Base-by-base conservation (phyloP, 441 rosid genomes). In the Capsella rubella region DNA sequence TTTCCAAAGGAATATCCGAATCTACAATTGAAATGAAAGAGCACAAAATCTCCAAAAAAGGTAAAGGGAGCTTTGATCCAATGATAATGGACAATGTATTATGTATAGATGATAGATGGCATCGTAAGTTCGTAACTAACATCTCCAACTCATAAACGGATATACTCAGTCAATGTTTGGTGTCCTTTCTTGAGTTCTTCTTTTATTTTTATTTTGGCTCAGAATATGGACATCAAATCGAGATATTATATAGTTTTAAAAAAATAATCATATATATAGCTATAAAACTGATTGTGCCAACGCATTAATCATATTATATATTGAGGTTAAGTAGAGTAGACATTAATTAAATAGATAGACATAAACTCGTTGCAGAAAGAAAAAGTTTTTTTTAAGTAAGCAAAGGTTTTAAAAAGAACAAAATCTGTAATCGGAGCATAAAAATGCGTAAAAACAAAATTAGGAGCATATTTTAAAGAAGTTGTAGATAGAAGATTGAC, bases 31-130 rank as follows among this genome's bases (percentile, higher is more conserved):
- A 50, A 60, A 42, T 12, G 5, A 49, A 65, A 64, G 51, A 56
- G 45, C 18, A 73, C 77, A 39, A 57, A 65, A 37, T 2, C 0
- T 35, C 47, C 53, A 52, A 37, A 46, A 55, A 54, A n/a, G 43
- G n/a, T 35, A 73, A 73, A 64, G 37, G 39, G 52, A 18, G 61
- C 14, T 40, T 53, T 61, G 15, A 71, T 60, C 43, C 60, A 40
- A 40, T 51, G 8, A 28, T 32, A 8, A 11, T 47, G 32, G 43
- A 35, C 32, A 6, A 43, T 53, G 28, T 34, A 34, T 34, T 3
- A 3, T 29, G 37, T 21, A 21, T 21, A 21, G 25, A 21, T 2
- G 25, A 21, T 2, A 21, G 1, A 13, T 43, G 16, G 31, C 13
- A 25, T 37, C 37, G 37, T 34, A 34, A 34, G 25, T 21, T 21